These are phyloP conservation scores for Pythium myriotylum DNA, from an alignment of 352 stramenopile genomes.

Conservation along the genomic window DNA sequence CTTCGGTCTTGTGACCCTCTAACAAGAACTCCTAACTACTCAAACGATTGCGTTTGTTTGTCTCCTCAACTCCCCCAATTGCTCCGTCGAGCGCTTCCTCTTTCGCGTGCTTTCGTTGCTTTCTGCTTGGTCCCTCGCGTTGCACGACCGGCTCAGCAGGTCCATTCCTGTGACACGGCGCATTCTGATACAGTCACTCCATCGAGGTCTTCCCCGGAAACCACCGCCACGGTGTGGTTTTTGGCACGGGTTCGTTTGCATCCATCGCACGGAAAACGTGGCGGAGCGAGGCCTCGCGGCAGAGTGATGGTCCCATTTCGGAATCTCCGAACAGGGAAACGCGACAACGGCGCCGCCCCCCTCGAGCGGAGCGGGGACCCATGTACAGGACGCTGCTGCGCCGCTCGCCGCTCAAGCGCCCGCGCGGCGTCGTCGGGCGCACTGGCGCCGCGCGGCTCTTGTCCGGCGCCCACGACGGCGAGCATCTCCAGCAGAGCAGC, in stretches of 20 bases:
- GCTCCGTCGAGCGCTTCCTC: too few species aligned
- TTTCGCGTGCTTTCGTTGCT: not conserved
- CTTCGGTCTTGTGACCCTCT: constrained; percentile 59
- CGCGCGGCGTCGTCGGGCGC: constrained; percentile 11
- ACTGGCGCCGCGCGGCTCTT: constrained; percentile 9
- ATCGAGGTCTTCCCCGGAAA: constrained; percentile 6
- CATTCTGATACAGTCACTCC: constrained; percentile 11
- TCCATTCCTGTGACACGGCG: too few species aligned
- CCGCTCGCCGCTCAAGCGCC: constrained; percentile 28
- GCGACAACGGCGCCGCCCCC: constrained; percentile 8
- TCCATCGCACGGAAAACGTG: constrained; percentile 21
- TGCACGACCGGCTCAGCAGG: too few species aligned
- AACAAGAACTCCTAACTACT: constrained; percentile 17
- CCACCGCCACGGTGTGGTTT: constrained; percentile 14
- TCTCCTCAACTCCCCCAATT: not conserved
- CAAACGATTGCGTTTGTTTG: not conserved
- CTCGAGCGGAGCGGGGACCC: not conserved
- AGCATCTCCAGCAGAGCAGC: constrained; percentile 14
- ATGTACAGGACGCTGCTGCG: constrained; percentile 34
- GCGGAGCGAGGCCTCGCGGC: constrained; percentile 2
- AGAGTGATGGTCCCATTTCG: constrained; percentile 30
- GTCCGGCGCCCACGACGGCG: constrained; percentile 18
- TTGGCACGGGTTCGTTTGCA: constrained; percentile 21
- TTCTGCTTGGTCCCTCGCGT: not conserved
- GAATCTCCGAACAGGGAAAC: constrained; percentile 29